phyloP scores from a whole-genome alignment of 2,329 filamentous ascomycete species.

The Verticillium alfalfae region DNA sequence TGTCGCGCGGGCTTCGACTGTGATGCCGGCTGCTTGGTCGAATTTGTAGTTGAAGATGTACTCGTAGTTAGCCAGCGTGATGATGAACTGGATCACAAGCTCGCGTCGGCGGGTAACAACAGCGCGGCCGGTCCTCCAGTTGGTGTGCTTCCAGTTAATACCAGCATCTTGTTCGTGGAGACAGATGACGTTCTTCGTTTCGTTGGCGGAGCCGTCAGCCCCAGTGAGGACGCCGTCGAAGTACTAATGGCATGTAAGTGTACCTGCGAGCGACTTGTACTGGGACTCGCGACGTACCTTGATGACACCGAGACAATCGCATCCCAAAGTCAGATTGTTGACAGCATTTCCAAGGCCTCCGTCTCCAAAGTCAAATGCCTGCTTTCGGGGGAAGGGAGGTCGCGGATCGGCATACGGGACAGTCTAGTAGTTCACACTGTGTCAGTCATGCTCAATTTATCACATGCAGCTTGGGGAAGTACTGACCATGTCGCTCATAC shows the following conservation, averaged over 20 bases:
- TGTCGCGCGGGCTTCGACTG: slow-evolving; percentile 11
- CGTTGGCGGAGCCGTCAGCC: slow-evolving; percentile 27
- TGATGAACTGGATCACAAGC: slow-evolving; percentile 51
- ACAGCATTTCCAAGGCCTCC: slow-evolving; percentile 58
- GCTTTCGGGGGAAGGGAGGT: slow-evolving; percentile 39
- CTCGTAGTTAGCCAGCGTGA: slow-evolving; percentile 55
- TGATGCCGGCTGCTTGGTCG: slow-evolving; percentile 37
- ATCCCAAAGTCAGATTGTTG: slow-evolving; percentile 62
- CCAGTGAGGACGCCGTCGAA: slow-evolving; percentile 18
- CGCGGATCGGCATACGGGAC: slow-evolving; percentile 11
- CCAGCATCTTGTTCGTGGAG: slow-evolving; percentile 12
- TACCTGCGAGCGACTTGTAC: neutral
- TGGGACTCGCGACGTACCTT: neutral
- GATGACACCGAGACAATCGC: slow-evolving; percentile 63
- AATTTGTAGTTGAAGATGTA: slow-evolving; percentile 34
- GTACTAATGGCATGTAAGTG: slow-evolving; percentile 3
- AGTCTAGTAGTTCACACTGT: neutral
- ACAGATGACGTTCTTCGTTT: slow-evolving; percentile 27
- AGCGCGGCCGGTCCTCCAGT: slow-evolving; percentile 46
- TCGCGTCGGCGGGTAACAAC: slow-evolving; percentile 45
- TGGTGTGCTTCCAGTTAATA: slow-evolving; percentile 31
- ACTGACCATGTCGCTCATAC: slow-evolving; percentile 48
- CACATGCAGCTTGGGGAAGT: too few species aligned
- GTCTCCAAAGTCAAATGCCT: slow-evolving; percentile 66
- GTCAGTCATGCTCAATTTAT: neutral